Evolutionary conservation across 2,329 filamentous ascomycete genomes (phyloP).

Genomic region (Arthroderma uncinatum): DNA sequence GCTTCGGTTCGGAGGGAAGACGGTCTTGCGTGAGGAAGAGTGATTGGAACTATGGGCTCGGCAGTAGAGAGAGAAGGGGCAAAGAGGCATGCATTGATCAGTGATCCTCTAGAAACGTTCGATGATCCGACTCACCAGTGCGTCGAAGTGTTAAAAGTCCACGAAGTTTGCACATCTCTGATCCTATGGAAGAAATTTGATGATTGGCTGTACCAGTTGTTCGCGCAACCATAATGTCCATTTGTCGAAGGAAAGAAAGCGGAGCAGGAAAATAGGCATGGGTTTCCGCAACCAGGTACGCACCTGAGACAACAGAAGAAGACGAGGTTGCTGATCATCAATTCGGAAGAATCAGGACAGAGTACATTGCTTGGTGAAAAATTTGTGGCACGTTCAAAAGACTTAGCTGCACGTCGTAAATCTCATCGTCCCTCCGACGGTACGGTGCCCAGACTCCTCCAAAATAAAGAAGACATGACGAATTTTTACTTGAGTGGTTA

Average conservation of each 20-base stretch:
- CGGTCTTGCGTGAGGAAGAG: background rate
- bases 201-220: background rate
- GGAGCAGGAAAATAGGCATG: background rate
- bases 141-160: constrained; percentile 6
- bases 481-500: constrained; percentile 10
- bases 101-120: constrained; percentile 16
- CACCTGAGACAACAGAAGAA: constrained; percentile 2
- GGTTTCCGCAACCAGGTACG: background rate
- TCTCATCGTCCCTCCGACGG: background rate
- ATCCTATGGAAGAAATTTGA: background rate
- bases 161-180: background rate
- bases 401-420: constrained; percentile 5
- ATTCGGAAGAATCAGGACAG: constrained; percentile 9
- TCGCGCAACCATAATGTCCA: background rate
- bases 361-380: constrained; percentile 7
- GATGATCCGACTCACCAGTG: constrained; percentile 22
- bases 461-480: constrained; percentile 5
- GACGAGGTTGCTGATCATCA: constrained; percentile 15
- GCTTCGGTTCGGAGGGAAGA: background rate
- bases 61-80: background rate
- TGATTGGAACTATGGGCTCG: background rate
- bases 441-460: background rate
- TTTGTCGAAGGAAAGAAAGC: background rate
- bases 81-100: constrained; percentile 2
- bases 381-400: constrained; percentile 5